Evolutionary conservation across 148 eudicot species (phyloP), one percentile per base, ranked within the genome.

Genomic region (Simmondsia chinensis): DNA sequence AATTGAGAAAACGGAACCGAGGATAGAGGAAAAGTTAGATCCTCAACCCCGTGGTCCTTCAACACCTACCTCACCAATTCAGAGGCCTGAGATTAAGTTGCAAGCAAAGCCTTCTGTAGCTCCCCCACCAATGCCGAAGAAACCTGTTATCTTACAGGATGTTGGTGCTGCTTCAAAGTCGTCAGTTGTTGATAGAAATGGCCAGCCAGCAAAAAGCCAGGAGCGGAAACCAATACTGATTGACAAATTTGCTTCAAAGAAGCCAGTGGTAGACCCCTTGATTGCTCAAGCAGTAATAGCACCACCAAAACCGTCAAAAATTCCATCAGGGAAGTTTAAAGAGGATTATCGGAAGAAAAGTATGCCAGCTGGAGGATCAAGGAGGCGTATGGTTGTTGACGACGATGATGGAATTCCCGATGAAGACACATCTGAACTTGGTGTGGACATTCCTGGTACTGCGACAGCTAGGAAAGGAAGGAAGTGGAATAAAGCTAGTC

Each of bases 401-500:
- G 20, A 3, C 32, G 58, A 68, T 41, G 65, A 20, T 56, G 77
- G 65, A 41, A 59, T 65, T 35, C 59, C 65, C 13, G 93, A 81
- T 44, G 99, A 86, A 24, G 94, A 85, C 17, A 57, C 76, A 43
- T 67, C 83, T 26, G 85, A 79, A 54, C 79, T 88, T 43, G 63
- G 71, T 48, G 73, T 88, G 43, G 52, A 82, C 18, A 59, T 71
- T 61, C 71, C 79, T 33, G 94, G 94, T 61, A 68, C 78, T 36
- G 35, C 23, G 14, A 45, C 54, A 5, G 75, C 76, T 9, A 67
- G 89, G 57, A 91, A 75, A 60, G 96, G 99, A 43, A 74, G 95
- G 51, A 91, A 82, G 64, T 86, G 86, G 89, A 82, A 56, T 48
- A 91, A 82, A 64, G 95, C 95, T 9, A 91, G 96, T 49, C 79